phyloP scores from a whole-genome alignment of 495 filamentous ascomycete species.

The Daldinia grandis region DNA sequence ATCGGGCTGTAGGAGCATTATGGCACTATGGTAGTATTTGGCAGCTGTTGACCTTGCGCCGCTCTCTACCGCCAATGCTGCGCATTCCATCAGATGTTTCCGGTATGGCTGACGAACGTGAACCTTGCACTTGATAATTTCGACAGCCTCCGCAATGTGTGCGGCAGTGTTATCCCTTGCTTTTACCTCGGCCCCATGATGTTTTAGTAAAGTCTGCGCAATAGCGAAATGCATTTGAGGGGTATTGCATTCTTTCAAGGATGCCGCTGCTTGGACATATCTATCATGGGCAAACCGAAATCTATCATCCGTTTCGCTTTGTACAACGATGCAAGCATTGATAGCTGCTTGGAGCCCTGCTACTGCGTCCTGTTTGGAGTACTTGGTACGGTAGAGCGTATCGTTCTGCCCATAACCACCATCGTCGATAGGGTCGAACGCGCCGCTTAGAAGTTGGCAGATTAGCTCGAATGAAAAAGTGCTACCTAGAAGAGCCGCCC shows the following conservation, averaged over 20 bases:
- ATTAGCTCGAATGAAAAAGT: constrained; percentile 82
- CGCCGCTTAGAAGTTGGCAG: constrained; percentile 76
- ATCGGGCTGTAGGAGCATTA: constrained; percentile 77
- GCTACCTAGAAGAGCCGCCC: constrained; percentile 81
- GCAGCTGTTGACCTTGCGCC: constrained; percentile 81
- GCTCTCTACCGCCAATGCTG: constrained; percentile 76
- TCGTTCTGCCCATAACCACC: constrained; percentile 26
- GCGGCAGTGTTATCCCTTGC: constrained; percentile 72
- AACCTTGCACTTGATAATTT: constrained; percentile 73
- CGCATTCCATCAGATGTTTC: constrained; percentile 77
- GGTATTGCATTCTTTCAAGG: constrained; percentile 72
- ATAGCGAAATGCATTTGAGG: constrained; percentile 89
- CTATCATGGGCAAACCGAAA: constrained; percentile 84
- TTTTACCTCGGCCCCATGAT: constrained; percentile 65
- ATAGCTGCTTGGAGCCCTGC: constrained; percentile 81
- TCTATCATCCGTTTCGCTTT: constrained; percentile 78
- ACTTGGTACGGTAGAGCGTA: constrained; percentile 37
- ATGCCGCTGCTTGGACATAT: constrained; percentile 77
- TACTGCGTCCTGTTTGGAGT: constrained; percentile 64
- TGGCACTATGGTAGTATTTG: constrained; percentile 77
- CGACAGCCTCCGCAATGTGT: constrained; percentile 77
- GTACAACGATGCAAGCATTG: constrained; percentile 76
- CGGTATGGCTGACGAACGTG: constrained; percentile 68
- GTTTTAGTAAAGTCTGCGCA: constrained; percentile 77
- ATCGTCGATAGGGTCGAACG: constrained; percentile 65